Evolutionary conservation across 2,329 filamentous ascomycete genomes (phyloP).

Genomic region (Pseudocercospora pini-densiflorae): DNA sequence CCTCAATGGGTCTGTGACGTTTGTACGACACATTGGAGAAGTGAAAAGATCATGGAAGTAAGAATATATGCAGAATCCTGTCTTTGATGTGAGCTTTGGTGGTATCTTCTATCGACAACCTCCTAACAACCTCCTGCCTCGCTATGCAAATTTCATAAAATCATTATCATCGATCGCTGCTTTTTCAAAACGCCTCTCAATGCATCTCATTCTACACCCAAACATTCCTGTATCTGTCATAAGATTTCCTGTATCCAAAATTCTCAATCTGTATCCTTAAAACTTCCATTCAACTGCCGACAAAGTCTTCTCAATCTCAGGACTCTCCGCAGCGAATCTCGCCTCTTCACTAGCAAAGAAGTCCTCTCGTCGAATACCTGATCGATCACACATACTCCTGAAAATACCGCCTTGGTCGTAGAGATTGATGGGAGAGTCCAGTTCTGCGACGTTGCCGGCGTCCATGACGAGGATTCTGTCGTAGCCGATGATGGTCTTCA

Average conservation of each 20-base stretch:
- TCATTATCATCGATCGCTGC: neutral
- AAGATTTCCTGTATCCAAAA: too few relatives aligned
- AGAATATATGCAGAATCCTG: neutral
- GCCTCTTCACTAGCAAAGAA: slow-evolving; percentile 44
- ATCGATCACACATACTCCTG: slow-evolving; percentile 84
- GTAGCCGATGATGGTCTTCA: slow-evolving; percentile 89
- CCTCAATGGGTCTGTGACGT: neutral
- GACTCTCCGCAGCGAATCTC: slow-evolving; percentile 33
- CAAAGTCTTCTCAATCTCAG: slow-evolving; percentile 36
- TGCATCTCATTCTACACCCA: neutral
- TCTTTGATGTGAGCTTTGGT: neutral
- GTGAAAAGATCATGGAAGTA: neutral
- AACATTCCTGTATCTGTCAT: too few relatives aligned
- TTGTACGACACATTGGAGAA: neutral
- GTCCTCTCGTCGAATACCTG: slow-evolving; percentile 68
- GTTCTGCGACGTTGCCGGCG: slow-evolving; percentile 80
- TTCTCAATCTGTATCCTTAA: neutral
- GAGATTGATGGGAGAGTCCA: slow-evolving; percentile 75
- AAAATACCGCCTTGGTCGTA: slow-evolving; percentile 82
- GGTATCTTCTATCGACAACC: neutral
- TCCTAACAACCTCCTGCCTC: neutral
- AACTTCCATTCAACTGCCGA: slow-evolving; percentile 15
- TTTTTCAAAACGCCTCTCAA: neutral
- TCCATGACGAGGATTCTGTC: slow-evolving; percentile 99
- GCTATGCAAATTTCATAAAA: neutral